Evolutionary conservation across 257 asterid genomes (phyloP).

Genomic region (Lantana camara): DNA sequence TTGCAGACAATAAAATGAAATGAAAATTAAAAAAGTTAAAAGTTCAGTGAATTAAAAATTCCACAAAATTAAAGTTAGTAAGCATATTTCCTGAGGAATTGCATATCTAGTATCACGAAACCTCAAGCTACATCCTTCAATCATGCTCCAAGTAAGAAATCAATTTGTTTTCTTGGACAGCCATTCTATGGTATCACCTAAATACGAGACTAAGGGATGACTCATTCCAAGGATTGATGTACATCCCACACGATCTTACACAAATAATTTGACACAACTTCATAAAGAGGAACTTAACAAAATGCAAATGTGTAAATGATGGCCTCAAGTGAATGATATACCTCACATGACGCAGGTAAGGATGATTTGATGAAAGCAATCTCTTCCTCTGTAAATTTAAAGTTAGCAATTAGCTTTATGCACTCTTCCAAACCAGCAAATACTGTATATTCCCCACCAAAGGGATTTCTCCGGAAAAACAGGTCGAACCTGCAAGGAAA

Average conservation of each 20-base stretch:
- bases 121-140: not conserved
- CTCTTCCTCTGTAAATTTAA: constrained; percentile 75
- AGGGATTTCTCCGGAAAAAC: constrained; percentile 80
- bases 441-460: constrained; percentile 95
- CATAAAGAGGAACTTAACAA: constrained; percentile 8
- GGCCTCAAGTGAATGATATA: constrained; percentile 32
- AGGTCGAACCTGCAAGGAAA: constrained; percentile 78
- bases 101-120: not conserved
- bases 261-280: too few species aligned
- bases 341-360: constrained; percentile 92
- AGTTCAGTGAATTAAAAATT: constrained; percentile 6
- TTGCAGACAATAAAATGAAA: constrained; percentile 7
- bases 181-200: not conserved
- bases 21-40: constrained; percentile 1
- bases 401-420: constrained; percentile 85
- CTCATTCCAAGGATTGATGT: not conserved
- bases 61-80: not conserved
- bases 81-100: constrained; percentile 6
- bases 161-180: not conserved
- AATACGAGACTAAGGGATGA: not conserved
- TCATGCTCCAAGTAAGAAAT: constrained; percentile 3
- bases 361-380: constrained; percentile 65
- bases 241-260: not conserved
- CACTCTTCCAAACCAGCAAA: constrained; percentile 99
- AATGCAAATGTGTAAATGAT: constrained; percentile 2